phyloP scores from a whole-genome alignment of 2,329 filamentous ascomycete genomes.

The Verticillium alfalfae region DNA sequence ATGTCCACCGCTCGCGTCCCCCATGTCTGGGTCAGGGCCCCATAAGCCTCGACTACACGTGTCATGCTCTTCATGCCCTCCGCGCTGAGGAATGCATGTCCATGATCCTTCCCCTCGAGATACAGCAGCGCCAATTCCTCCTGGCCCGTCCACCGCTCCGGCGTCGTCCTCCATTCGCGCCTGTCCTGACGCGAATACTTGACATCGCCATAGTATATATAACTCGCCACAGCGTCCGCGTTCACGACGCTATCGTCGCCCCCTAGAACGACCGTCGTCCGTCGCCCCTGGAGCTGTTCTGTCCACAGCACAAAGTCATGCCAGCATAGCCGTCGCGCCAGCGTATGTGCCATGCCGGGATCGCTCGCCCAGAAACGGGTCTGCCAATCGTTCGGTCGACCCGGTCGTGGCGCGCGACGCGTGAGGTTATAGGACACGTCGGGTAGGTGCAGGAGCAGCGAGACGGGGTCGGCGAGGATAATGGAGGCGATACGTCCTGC shows the following conservation, averaged over 20 bases:
- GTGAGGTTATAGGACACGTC: conserved; percentile 70
- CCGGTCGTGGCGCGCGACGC: conserved; percentile 33
- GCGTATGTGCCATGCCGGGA: conserved; percentile 57
- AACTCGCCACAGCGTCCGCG: conserved; percentile 16
- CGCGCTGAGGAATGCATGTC: conserved; percentile 12
- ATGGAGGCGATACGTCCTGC: conserved; percentile 40
- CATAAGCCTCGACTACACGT: conserved; percentile 5
- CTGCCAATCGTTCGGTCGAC: conserved; percentile 60
- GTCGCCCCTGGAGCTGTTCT: conserved; percentile 44
- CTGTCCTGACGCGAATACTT: conserved; percentile 9
- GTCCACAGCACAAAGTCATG: conserved; percentile 65
- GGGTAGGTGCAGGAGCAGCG: conserved; percentile 63
- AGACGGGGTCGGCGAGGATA: conserved; percentile 56
- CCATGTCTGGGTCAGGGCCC: background rate
- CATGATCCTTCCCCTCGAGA: conserved; percentile 16
- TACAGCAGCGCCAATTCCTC: conserved; percentile 18
- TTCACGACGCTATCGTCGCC: conserved; percentile 16
- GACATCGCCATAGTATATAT: conserved; percentile 15
- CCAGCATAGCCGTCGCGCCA: conserved; percentile 68
- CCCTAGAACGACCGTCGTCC: conserved; percentile 16
- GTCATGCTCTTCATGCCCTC: conserved; percentile 7
- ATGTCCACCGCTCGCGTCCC: conserved; percentile 3
- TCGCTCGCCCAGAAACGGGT: conserved; percentile 68
- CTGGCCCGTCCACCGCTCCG: conserved; percentile 14
- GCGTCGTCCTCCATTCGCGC: conserved; percentile 9